phyloP scores from a whole-genome alignment of 192 early-diverging fungal species.

The Entomortierella parvispora region DNA sequence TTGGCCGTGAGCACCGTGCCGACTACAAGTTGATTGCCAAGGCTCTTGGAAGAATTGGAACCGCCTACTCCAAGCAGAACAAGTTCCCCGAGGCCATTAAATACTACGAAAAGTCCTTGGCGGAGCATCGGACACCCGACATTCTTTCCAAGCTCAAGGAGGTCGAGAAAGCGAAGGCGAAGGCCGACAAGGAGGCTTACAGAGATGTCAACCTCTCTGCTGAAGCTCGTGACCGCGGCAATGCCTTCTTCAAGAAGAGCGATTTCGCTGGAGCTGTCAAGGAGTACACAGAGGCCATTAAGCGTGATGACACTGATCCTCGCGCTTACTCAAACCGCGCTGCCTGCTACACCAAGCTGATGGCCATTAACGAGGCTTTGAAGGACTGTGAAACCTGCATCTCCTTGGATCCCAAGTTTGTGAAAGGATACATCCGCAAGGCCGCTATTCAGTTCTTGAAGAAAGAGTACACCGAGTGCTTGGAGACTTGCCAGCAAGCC shows the following conservation, averaged over 20 bases:
- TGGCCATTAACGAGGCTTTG: slow-evolving; percentile 93
- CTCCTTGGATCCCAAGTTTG: slow-evolving; percentile 84
- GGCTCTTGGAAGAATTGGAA: slow-evolving; percentile 92
- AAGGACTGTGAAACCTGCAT: slow-evolving; percentile 95
- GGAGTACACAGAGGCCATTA: slow-evolving; percentile 96
- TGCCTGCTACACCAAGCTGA: slow-evolving; percentile 93
- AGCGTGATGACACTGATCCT: slow-evolving; percentile 91
- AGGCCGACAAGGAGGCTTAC: slow-evolving; percentile 88
- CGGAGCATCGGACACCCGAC: slow-evolving; percentile 96
- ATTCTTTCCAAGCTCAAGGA: slow-evolving; percentile 90
- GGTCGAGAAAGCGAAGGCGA: slow-evolving; percentile 82
- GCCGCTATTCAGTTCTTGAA: slow-evolving; percentile 88
- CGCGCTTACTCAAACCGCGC: slow-evolving; percentile 97
- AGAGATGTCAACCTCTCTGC: slow-evolving; percentile 83
- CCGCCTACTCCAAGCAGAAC: slow-evolving; percentile 84
- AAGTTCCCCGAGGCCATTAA: slow-evolving; percentile 89
- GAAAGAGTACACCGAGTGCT: slow-evolving; percentile 86
- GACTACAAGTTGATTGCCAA: slow-evolving; percentile 98
- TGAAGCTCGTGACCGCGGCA: slow-evolving; percentile 93
- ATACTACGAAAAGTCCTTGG: slow-evolving; percentile 90
- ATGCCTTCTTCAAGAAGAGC: slow-evolving; percentile 91
- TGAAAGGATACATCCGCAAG: slow-evolving; percentile 97
- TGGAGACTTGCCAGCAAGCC: slow-evolving; percentile 85
- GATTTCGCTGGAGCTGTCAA: slow-evolving; percentile 89
- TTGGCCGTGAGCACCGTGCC: slow-evolving; percentile 87